Base-by-base conservation (phyloP, 2,329 filamentous ascomycete genomes). In the Annulohypoxylon truncatum region DNA sequence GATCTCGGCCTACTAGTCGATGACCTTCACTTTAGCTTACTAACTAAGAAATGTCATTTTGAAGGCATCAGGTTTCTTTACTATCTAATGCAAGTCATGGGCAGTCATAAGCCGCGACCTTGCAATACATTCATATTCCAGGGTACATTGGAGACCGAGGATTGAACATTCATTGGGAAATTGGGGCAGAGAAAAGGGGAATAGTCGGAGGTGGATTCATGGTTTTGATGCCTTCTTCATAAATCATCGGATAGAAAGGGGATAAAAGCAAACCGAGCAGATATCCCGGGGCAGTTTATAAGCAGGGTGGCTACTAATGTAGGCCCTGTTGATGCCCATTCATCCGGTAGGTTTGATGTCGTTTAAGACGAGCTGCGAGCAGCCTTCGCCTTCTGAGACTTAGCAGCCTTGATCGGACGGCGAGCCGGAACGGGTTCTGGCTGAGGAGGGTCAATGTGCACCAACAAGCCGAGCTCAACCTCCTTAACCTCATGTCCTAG, bases 1-100 rank as follows among this genome's bases (percentile, higher is more conserved):
- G 66, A 66, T 68, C 40, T 68, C 66, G 66, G 66, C 59, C 50
- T 3, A 42, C 50, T 3, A 42, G 20, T 55, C 7, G n/a, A 40
- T 26, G 5, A 35, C n/a, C 12, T 26, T 53, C 42, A 29, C 22
- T 7, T 22, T 7, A 33, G 40, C 33, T 55, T 64, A 48, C 38
- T 18, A 47, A 31, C 31, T 48, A n/a, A 26, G 46, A 52, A 56
- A 38, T 47, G 33, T 40, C 13, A 20, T 8, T 22, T 51, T 7
- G 15, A 33, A 3, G n/a, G 46, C 28, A 31, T 20, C 46, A 18
- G n/a, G 12, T 46, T 46, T n/a, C 20, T 20, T 42, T 42, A 8
- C 38, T 42, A 42, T 20, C 18, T 42, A 9, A 18, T 2, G 5
- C 35, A 9, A 22, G 10, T 12, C 12, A 18, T 12, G 12, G n/a